Evolutionary conservation across 345 rosid genomes (phyloP).

Genomic region (Odontarrhena argentea): DNA sequence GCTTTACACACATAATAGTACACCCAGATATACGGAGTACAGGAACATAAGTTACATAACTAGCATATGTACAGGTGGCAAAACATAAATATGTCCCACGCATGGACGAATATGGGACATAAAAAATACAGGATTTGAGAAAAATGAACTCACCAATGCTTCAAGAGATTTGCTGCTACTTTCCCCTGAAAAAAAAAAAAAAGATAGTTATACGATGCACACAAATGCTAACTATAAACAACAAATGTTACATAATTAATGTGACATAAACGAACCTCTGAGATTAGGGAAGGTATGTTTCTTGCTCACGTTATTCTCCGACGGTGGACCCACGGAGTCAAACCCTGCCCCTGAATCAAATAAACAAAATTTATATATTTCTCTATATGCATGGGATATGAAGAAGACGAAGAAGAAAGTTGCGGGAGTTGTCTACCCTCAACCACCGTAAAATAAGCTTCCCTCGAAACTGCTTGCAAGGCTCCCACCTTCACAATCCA

Average conservation of each 20-base stretch:
- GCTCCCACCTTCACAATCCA: constrained; percentile 68
- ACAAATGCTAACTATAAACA: background rate
- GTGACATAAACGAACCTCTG: constrained; percentile 49
- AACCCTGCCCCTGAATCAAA: constrained; percentile 49
- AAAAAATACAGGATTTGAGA: background rate
- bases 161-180: constrained; percentile 74
- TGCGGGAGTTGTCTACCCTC: constrained; percentile 47
- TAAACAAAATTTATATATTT: background rate
- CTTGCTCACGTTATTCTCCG: constrained; percentile 49
- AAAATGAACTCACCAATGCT: constrained; percentile 62
- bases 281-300: constrained; percentile 64
- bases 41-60: background rate
- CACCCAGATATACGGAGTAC: background rate
- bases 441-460: constrained; percentile 66
- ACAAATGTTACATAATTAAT: background rate
- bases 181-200: constrained; percentile 52
- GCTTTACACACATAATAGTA: background rate
- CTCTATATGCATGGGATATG: background rate
- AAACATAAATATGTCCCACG: too few species aligned
- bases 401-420: background rate
- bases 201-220: too few species aligned
- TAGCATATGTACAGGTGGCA: background rate
- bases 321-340: constrained; percentile 55
- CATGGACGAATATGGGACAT: background rate
- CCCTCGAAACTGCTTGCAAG: constrained; percentile 75